Evolutionary conservation across 345 rosid species (phyloP).

Genomic region (Sisymbrium altissimum): DNA sequence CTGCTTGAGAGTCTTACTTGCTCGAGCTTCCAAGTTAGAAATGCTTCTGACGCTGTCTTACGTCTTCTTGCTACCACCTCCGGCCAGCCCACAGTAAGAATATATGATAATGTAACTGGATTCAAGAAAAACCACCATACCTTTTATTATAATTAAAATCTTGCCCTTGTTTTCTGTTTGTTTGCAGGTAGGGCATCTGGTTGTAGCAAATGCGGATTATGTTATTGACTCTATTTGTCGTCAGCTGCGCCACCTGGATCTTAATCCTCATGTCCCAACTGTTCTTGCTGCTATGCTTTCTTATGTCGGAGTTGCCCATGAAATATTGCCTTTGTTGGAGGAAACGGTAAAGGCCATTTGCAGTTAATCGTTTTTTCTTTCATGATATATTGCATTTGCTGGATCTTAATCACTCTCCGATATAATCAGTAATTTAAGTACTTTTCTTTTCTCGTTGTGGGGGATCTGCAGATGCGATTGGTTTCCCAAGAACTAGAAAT

Average conservation of each 20-base stretch:
- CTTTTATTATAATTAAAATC: not conserved
- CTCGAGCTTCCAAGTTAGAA: slow-evolving; percentile 67
- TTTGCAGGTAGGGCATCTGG: slow-evolving; percentile 82
- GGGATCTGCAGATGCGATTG: slow-evolving; percentile 64
- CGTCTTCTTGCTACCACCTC: slow-evolving; percentile 57
- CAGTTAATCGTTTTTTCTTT: not conserved
- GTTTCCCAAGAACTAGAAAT: slow-evolving; percentile 85
- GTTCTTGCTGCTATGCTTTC: slow-evolving; percentile 98
- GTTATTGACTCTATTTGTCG: slow-evolving; percentile 82
- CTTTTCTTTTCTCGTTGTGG: not conserved
- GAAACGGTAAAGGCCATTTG: slow-evolving; percentile 64
- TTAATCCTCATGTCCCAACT: slow-evolving; percentile 82
- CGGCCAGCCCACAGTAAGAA: slow-evolving; percentile 66
- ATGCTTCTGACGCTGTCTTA: slow-evolving; percentile 74
- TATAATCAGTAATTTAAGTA: not conserved
- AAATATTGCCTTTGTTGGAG: slow-evolving; percentile 76
- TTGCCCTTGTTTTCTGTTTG: not conserved
- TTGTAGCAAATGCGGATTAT: slow-evolving; percentile 91
- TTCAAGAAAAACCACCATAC: slow-evolving; percentile 7
- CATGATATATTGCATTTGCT: not conserved
- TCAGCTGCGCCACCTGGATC: slow-evolving; percentile 86
- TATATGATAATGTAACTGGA: slow-evolving; percentile 2
- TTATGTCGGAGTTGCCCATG: slow-evolving; percentile 75
- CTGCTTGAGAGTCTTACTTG: slow-evolving; percentile 79
- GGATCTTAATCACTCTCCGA: not conserved